Evolutionary conservation across 805 yeast genomes (phyloP), one percentile per base, ranked within the genome.

Genomic region (Priceomyces carsonii): DNA sequence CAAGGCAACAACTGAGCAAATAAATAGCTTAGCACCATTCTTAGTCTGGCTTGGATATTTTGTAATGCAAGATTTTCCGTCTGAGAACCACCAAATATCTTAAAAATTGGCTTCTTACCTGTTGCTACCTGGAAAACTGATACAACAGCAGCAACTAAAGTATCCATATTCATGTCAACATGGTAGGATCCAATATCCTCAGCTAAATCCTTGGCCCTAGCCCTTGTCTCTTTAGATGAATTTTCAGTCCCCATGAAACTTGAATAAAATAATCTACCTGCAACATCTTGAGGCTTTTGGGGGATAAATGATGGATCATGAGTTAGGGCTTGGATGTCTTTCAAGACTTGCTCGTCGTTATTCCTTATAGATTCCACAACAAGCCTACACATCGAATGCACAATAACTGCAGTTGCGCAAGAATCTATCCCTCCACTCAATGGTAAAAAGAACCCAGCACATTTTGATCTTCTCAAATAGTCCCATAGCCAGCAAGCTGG

Each of bases 401-500:
- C 95, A 50, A 93, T 89, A 12, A 85, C 85, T 0, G 98, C 93
- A 0, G 99, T 93, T 1, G 99, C 96, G 68, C 99, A 95, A 22
- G 95, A 85, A 57, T 93, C 99, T 44, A 93, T 91, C 32, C 99
- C 99, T 13, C 99, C 99, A 58, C 95, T 84, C 32, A 93, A 69
- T 0, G 99, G 98, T 29, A 93, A 68, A 61, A 93, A 95, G 57
- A 73, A 93, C 0, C 99, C 99, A 0, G 89, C 87, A 33, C 93
- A 85, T 46, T 78, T 79, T 48, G 95, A 87, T 45, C 99, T 76
- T 58, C 99, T 77, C 39, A 93, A 71, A 54, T 93, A 93, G 60
- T 93, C 99, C 99, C 99, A 93, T 44, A 93, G 62, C 99, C 99
- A 93, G 59, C 99, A 93, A 0, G 99, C 99, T 0, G 99, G 99